Evolutionary conservation across 371 early-diverging fungal genomes (phyloP).

Genomic region (Dichotomocladium elegans): DNA sequence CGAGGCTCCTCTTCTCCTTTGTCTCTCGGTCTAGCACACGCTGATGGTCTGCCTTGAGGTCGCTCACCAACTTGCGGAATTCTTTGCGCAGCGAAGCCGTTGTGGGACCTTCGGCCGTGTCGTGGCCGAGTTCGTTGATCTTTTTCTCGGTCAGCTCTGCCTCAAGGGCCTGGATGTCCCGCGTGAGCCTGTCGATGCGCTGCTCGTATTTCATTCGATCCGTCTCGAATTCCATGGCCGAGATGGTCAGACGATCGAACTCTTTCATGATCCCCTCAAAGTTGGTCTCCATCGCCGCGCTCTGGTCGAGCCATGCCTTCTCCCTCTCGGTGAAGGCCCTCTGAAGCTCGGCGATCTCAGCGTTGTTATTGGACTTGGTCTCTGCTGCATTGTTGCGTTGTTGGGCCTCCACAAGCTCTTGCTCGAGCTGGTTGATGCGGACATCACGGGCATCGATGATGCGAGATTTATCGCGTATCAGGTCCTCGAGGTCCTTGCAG

Average conservation of each 20-base stretch:
- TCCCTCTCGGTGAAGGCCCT: slow-evolving; percentile 33
- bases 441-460: slow-evolving; percentile 36
- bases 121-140: slow-evolving; percentile 26
- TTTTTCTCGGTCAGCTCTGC: slow-evolving; percentile 32
- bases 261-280: slow-evolving; percentile 54
- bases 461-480: slow-evolving; percentile 33
- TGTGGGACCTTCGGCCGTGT: slow-evolving; percentile 18
- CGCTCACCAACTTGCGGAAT: slow-evolving; percentile 55
- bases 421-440: slow-evolving; percentile 28
- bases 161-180: slow-evolving; percentile 31
- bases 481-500: slow-evolving; percentile 37
- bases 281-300: slow-evolving; percentile 42
- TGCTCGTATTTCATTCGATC: slow-evolving; percentile 43
- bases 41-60: slow-evolving; percentile 55
- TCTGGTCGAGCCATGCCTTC: slow-evolving; percentile 38
- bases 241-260: slow-evolving; percentile 52
- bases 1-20: slow-evolving; percentile 49
- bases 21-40: slow-evolving; percentile 46
- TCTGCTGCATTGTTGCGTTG: neutral
- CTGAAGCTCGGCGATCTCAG: slow-evolving; percentile 22
- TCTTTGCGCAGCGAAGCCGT: slow-evolving; percentile 60
- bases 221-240: slow-evolving; percentile 52
- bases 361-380: neutral
- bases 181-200: slow-evolving; percentile 30
- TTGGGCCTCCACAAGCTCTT: slow-evolving; percentile 12